A percentile compares a stretch with the other conserved stretches of the same genome.
Evolutionary conservation across 176 grass and related monocot species (phyloP).

Genomic region (Oryza coarctata): DNA sequence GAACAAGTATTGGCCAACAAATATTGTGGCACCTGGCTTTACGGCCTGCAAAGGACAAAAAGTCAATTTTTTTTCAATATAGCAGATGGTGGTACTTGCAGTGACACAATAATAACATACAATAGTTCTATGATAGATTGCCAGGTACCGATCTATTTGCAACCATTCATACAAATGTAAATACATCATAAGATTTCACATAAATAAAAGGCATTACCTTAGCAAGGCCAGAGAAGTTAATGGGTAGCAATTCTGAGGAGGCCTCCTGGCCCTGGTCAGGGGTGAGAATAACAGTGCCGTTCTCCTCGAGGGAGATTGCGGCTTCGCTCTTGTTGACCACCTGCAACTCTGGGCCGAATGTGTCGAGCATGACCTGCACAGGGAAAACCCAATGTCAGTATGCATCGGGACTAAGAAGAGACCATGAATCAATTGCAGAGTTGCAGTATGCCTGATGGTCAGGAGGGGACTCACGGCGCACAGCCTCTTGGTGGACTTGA

Average conservation of each 20-base stretch:
- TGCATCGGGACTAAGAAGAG: background rate
- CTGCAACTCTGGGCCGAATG: conserved; percentile 89
- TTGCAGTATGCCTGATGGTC: background rate
- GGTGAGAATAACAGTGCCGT: conserved; percentile 71
- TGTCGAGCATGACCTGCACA: conserved; percentile 90
- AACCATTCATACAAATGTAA: background rate
- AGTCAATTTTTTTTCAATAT: background rate
- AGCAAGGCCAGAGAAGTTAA: conserved; percentile 86
- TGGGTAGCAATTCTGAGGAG: conserved; percentile 71
- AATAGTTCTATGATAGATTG: too few relatives aligned
- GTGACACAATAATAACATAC: background rate
- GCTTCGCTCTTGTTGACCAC: conserved; percentile 80
- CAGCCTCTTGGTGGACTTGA: conserved; percentile 92
- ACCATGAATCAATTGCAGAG: background rate
- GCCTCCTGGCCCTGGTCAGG: conserved; percentile 71
- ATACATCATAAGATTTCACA: conserved; percentile 12
- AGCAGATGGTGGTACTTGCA: background rate
- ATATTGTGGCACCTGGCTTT: conserved; percentile 88
- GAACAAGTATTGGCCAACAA: conserved; percentile 97
- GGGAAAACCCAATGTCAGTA: background rate
- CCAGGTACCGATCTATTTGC: background rate
- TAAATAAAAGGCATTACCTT: conserved; percentile 42
- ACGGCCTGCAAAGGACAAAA: conserved; percentile 55
- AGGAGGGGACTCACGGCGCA: conserved; percentile 59
- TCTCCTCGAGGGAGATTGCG: conserved; percentile 84